Evolutionary conservation across 805 yeast species (phyloP).

Genomic region (Blastobotrys mokoenaii): DNA sequence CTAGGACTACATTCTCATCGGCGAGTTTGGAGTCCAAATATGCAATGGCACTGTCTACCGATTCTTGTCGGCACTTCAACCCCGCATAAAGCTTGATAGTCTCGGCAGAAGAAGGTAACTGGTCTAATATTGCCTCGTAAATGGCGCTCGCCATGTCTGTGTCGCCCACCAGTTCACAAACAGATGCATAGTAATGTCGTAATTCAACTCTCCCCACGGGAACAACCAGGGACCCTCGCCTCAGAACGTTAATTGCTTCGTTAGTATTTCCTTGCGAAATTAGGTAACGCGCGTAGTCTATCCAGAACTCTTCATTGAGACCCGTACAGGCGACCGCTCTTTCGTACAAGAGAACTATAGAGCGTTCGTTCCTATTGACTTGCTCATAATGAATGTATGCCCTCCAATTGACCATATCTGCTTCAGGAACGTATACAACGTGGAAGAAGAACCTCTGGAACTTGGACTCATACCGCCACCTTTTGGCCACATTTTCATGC

Average conservation of each 20-base stretch:
- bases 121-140: constrained; percentile 19
- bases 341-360: constrained; percentile 45
- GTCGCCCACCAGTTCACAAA: constrained; percentile 27
- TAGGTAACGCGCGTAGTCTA: constrained; percentile 51
- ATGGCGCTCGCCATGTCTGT: constrained; percentile 22
- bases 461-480: constrained; percentile 68
- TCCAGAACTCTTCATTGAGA: constrained; percentile 55
- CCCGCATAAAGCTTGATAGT: constrained; percentile 17
- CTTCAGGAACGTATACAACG: constrained; percentile 35
- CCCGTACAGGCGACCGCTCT: constrained; percentile 54
- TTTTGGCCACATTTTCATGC: constrained; percentile 44
- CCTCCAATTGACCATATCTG: constrained; percentile 48
- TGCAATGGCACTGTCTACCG: background rate
- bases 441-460: constrained; percentile 52
- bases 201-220: constrained; percentile 22
- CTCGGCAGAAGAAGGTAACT: constrained; percentile 25
- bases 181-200: constrained; percentile 26
- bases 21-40: too few relatives aligned
- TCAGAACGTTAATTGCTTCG: constrained; percentile 37
- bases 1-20: too few relatives aligned
- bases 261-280: constrained; percentile 28
- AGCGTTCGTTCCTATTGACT: constrained; percentile 20
- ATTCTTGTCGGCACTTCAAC: background rate
- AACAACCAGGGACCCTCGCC: constrained; percentile 38
- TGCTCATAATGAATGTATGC: constrained; percentile 44